Evolutionary conservation across 306 rosid species (phyloP), one percentile per base, ranked within the genome.

Genomic region (Cicer chorassanicum): DNA sequence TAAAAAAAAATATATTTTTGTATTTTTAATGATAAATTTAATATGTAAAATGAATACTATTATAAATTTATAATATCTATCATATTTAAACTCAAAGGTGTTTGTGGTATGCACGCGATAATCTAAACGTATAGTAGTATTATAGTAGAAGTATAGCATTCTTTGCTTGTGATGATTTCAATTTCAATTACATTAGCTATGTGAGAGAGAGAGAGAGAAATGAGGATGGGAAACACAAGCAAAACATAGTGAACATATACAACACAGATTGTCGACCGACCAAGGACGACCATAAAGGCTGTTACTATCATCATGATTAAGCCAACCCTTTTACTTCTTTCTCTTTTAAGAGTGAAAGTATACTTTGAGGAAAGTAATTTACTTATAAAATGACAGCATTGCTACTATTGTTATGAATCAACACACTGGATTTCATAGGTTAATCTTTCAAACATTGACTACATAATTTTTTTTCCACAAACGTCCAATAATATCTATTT

Each of bases 181-280:
- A 60, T 34, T 60, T 60, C 65, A 60, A 34, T 60, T 60, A 59
- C 42, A 59, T 12, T 6, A 29, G 3, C 18, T 29, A 2, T 59
- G 43, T 5, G 42, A 29, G 38, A 56, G 38, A 56, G 38, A 9
- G 16, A 16, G 9, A 36, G 76, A 75, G 41, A 48, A 77, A 45
- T 51, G 38, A 65, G 42, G 49, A 85, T 78, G 89, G 81, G 84
- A 86, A 86, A 84, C 92, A 91, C 78, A 75, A 82, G 78, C 84
- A 82, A 56, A 76, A 75, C 87, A 84, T 77, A 83, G 87, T 82
- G 84, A 92, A 86, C 85, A 80, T 85, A 80, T 85, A 86, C 87
- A 83, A 88, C 85, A 84, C 90, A 85, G 88, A 85, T 87, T 89
- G 97, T 93, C 92, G 88, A 90, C 97, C 95, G 87, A 90, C 91